A percentile compares a stretch with the other conserved stretches of the same genome.
Evolutionary conservation across 345 rosid species (phyloP).

Genomic region (Angophora floribunda): DNA sequence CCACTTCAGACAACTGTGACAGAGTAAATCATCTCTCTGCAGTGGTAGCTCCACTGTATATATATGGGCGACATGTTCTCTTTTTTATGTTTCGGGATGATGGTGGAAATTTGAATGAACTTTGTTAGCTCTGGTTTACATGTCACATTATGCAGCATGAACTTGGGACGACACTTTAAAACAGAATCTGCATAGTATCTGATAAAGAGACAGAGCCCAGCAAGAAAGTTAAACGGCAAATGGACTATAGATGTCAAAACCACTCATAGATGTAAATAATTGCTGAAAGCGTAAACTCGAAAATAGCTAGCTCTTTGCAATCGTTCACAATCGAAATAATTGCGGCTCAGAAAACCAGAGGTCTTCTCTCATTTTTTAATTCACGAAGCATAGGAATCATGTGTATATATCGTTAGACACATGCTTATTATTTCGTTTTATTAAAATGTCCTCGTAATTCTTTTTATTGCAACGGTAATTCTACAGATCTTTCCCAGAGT

Average conservation of each 20-base stretch:
- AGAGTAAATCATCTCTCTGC: constrained; percentile 10
- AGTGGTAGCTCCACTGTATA: background rate
- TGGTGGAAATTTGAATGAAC: background rate
- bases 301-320: too few species aligned
- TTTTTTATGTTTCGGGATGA: background rate
- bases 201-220: too few species aligned
- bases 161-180: too few species aligned
- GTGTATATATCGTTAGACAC: background rate
- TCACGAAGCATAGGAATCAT: background rate
- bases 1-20: constrained; percentile 50
- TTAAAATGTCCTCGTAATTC: background rate
- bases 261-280: too few species aligned
- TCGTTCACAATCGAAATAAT: too few species aligned
- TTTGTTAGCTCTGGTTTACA: background rate
- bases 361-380: background rate
- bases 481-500: background rate
- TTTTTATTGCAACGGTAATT: background rate
- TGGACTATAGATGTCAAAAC: too few species aligned
- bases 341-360: background rate
- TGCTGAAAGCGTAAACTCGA: too few species aligned
- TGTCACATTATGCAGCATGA: too few species aligned
- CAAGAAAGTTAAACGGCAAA: too few species aligned
- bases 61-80: background rate
- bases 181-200: too few species aligned
- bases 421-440: background rate